Conservation (phyloP, 2,329 filamentous ascomycete species). For the Teratosphaeria zuluensis region DNA sequence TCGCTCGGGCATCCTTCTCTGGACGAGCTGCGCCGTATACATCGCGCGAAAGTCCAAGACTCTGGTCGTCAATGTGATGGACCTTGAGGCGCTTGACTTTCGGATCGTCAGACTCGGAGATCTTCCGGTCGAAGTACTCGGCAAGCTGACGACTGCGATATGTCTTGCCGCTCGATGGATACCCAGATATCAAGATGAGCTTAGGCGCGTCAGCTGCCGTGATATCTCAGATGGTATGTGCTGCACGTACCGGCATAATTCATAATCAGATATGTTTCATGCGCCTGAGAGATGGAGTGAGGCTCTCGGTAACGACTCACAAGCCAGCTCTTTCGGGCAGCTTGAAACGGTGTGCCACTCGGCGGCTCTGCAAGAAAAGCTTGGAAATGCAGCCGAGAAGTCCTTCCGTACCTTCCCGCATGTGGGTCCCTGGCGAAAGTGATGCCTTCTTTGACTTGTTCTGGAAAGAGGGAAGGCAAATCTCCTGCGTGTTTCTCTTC, state of each 20-base stretch:
- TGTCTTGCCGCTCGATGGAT: constrained; percentile 54
- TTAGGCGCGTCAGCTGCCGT: constrained; percentile 2
- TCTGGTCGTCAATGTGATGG: constrained; percentile 65
- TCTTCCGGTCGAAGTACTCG: constrained; percentile 52
- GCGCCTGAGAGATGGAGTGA: background rate
- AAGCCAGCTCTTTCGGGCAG: background rate
- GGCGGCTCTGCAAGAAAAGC: background rate
- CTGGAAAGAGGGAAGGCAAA: background rate
- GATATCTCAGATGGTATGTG: background rate
- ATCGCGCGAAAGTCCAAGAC: constrained; percentile 56
- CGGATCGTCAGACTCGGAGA: constrained; percentile 35
- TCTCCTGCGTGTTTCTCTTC: background rate
- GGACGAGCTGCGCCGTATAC: constrained; percentile 70
- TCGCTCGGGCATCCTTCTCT: constrained; percentile 73
- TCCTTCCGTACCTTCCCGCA: background rate
- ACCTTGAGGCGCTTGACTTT: constrained; percentile 49
- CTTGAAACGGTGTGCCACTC: background rate
- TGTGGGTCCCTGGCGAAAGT: background rate
- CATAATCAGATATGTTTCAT: background rate
- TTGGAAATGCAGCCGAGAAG: background rate
- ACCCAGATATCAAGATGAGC: constrained; percentile 43
- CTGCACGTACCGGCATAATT: background rate
- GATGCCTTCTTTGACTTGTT: background rate
- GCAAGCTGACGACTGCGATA: constrained; percentile 55
- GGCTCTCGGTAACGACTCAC: background rate